phyloP scores from a whole-genome alignment of 2,329 filamentous ascomycete genomes.

The Dactylellina drechsleri region DNA sequence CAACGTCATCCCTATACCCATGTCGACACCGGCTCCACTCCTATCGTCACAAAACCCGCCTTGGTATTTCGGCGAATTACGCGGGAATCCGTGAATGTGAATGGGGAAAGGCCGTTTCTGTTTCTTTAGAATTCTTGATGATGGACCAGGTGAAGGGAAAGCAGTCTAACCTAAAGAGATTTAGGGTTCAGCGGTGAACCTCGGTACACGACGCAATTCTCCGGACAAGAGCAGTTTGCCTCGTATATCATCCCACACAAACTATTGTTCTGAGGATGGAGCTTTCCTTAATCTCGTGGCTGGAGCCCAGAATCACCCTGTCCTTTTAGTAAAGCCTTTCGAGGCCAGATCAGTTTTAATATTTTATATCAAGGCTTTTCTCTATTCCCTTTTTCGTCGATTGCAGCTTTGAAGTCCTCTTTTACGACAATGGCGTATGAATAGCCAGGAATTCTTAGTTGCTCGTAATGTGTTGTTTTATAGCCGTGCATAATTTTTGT shows the following conservation, averaged over 20 bases:
- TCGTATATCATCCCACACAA: conserved; percentile 43
- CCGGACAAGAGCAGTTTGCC: too few species aligned
- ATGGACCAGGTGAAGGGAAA: conserved; percentile 32
- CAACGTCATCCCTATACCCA: conserved; percentile 45
- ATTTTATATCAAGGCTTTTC: not conserved
- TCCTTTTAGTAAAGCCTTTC: too few species aligned
- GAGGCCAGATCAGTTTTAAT: too few species aligned
- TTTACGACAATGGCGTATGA: conserved; percentile 6
- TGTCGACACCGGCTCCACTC: conserved; percentile 40
- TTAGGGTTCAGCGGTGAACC: conserved; percentile 48
- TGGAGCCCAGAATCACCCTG: not conserved
- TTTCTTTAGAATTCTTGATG: conserved; percentile 24
- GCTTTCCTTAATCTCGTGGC: not conserved
- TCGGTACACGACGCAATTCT: too few species aligned
- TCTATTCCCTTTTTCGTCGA: conserved; percentile 15
- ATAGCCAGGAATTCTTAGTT: not conserved
- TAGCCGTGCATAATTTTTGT: not conserved
- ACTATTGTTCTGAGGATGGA: conserved; percentile 27
- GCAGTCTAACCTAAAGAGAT: conserved; percentile 53
- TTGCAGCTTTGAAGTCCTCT: conserved; percentile 14
- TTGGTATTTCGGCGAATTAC: conserved; percentile 55
- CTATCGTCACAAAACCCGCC: conserved; percentile 49
- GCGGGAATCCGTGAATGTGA: conserved; percentile 44
- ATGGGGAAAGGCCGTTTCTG: not conserved
- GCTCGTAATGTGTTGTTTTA: too few species aligned